Evolutionary conservation across 108 stramenopile species (phyloP).

Genomic region (Nitzschia sp.): DNA sequence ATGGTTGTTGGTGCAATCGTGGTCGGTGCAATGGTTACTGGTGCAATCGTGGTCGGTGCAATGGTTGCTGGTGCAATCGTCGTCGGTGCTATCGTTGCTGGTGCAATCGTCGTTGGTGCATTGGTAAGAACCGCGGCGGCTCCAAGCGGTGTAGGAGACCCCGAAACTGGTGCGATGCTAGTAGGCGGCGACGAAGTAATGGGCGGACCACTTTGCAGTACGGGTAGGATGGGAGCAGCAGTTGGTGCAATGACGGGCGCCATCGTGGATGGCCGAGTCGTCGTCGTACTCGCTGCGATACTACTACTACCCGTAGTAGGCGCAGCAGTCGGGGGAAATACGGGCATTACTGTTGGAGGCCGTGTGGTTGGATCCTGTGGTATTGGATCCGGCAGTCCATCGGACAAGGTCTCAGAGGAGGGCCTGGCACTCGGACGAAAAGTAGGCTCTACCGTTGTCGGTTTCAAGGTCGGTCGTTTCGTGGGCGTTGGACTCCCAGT

Average conservation of each 20-base stretch:
- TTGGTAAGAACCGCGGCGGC: neutral
- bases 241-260: neutral
- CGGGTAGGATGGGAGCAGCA: too few species aligned
- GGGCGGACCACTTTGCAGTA: too few species aligned
- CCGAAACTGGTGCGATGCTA: neutral
- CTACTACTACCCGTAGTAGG: neutral
- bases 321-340: neutral
- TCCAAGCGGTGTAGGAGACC: neutral
- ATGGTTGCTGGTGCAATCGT: neutral
- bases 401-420: neutral
- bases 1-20: neutral
- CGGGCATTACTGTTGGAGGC: neutral
- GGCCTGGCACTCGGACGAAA: neutral
- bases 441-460: neutral
- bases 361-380: neutral
- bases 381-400: too few species aligned
- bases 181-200: neutral
- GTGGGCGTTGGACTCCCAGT: neutral
- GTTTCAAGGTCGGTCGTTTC: neutral
- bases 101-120: neutral
- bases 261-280: neutral
- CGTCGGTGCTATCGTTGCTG: neutral
- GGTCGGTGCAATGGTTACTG: neutral
- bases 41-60: neutral
- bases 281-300: neutral